A percentile compares a stretch with the other conserved stretches of the same genome.
Conservation (phyloP, 805 yeast species). For the Dipodascopsis tothii region DNA sequence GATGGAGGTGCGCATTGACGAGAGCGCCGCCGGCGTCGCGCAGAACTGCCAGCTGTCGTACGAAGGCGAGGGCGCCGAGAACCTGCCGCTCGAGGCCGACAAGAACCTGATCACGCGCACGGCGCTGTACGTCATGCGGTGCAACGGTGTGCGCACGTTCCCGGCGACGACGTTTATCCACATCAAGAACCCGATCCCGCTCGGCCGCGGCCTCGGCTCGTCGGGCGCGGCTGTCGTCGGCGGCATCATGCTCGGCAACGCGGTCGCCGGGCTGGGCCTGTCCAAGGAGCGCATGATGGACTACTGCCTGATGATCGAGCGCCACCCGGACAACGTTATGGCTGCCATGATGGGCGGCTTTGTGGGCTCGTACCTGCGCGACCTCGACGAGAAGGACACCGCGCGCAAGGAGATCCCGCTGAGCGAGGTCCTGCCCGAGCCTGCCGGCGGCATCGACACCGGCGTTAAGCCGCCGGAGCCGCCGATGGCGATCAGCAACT, state of each 20-base stretch:
- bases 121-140: slow-evolving; percentile 82
- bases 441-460: slow-evolving; percentile 62
- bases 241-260: slow-evolving; percentile 85
- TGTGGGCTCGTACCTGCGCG: slow-evolving; percentile 88
- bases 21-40: slow-evolving; percentile 39
- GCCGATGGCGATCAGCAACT: slow-evolving; percentile 79
- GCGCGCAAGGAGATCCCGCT: slow-evolving; percentile 76
- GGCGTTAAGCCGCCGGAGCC: slow-evolving; percentile 72
- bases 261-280: slow-evolving; percentile 65
- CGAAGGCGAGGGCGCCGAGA: slow-evolving; percentile 68
- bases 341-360: slow-evolving; percentile 99
- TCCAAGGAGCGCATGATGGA: slow-evolving; percentile 80
- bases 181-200: slow-evolving; percentile 84
- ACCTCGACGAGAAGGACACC: slow-evolving; percentile 61
- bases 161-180: slow-evolving; percentile 77
- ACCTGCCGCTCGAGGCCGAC: slow-evolving; percentile 71
- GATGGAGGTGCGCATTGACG: slow-evolving; percentile 59
- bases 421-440: slow-evolving; percentile 73
- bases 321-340: slow-evolving; percentile 96
- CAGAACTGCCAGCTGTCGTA: slow-evolving; percentile 64
- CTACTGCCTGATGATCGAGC: slow-evolving; percentile 91
- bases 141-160: slow-evolving; percentile 66
- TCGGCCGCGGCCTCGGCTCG: slow-evolving; percentile 95
- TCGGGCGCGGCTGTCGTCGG: slow-evolving; percentile 98
- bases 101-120: slow-evolving; percentile 84